Percentiles rank a stretch among this genome's conserved stretches.
These are phyloP conservation scores for Detonula confervacea DNA, from an alignment of 352 stramenopile species.

Conservation along the genomic window DNA sequence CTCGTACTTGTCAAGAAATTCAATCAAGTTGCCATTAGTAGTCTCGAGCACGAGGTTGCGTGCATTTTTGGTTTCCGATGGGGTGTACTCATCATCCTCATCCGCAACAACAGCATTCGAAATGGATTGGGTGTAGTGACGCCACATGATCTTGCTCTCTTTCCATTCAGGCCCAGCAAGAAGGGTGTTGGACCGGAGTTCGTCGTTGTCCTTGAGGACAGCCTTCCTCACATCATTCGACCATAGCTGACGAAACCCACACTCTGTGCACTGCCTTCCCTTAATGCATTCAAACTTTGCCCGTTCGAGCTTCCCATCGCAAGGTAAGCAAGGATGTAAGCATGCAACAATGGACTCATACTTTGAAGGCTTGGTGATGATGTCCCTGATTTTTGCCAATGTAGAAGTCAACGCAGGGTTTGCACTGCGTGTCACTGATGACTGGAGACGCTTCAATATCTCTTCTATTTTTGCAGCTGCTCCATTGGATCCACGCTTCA, in stretches of 20 bases:
- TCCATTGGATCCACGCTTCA: neutral
- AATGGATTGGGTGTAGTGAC: neutral
- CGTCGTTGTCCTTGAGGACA: neutral
- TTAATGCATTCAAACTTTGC: neutral
- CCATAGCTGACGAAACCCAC: neutral
- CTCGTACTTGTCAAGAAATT: conserved; percentile 1
- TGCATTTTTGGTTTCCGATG: neutral
- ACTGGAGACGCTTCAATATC: neutral
- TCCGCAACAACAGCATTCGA: no score
- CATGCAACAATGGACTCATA: conserved; percentile 6
- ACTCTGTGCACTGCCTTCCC: neutral
- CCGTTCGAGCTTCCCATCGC: neutral
- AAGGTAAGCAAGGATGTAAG: conserved; percentile 3
- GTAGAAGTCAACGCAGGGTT: neutral
- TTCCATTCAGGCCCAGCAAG: conserved; percentile 2
- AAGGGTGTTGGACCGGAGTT: neutral
- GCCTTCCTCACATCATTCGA: neutral
- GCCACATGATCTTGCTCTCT: neutral
- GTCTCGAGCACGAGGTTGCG: neutral
- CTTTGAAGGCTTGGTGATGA: conserved; percentile 3
- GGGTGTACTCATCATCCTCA: conserved; percentile 15
- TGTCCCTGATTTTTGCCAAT: neutral
- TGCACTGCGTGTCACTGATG: neutral
- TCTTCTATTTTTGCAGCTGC: neutral
- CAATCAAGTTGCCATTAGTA: neutral